Evolutionary conservation across 2,329 filamentous ascomycete genomes (phyloP), one percentile per base, ranked within the genome.

Genomic region (Fusarium coffeatum): DNA sequence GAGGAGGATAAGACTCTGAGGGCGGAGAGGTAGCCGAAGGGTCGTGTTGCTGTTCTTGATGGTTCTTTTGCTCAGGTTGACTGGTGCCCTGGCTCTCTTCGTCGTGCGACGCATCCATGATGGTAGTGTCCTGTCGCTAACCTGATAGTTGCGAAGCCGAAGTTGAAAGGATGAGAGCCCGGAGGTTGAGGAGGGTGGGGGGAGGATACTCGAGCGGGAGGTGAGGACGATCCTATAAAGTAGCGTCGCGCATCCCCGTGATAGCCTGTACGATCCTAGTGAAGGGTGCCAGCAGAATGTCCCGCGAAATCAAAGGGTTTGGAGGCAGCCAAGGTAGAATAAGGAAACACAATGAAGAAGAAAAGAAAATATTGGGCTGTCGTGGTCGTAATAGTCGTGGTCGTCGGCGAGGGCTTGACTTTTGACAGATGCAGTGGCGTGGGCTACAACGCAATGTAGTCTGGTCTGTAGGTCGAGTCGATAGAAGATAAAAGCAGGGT

Each of bases 51-150:
- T 47, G 30, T 22, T 49, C 22, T 30, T 41, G 46, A n/a, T 48
- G 37, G 11, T 66, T 55, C 18, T 63, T 60, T 18, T 53, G 42
- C 22, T 55, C 54, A 50, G 43, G 25, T 25, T 68, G 64, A 37
- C 50, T 59, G 34, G 48, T 59, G 30, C 37, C 51, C 42, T 64
- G 56, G 18, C 55, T 51, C 37, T 64, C 71, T 43, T 34, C 64
- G 27, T 69, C 67, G 20, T 59, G 72, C 16, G 67, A 45, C 53
- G 60, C 50, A 59, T 74, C 73, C 75, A 77, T 77, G 46, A 32
- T 55, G 66, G 65, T 47, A 27, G 58, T 66, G 51, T 32, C 48
- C 64, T 51, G 37, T 66, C 47, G 54, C 65, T 40, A 66, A 73
- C 63, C 64, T 66, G 64, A 65, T 55, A 68, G 68, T 64, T 60